A percentile compares a stretch with the other conserved stretches of the same genome.
Evolutionary conservation across 371 early-diverging fungal genomes (phyloP).

Genomic region (Amoeboaphelidium occidentale): DNA sequence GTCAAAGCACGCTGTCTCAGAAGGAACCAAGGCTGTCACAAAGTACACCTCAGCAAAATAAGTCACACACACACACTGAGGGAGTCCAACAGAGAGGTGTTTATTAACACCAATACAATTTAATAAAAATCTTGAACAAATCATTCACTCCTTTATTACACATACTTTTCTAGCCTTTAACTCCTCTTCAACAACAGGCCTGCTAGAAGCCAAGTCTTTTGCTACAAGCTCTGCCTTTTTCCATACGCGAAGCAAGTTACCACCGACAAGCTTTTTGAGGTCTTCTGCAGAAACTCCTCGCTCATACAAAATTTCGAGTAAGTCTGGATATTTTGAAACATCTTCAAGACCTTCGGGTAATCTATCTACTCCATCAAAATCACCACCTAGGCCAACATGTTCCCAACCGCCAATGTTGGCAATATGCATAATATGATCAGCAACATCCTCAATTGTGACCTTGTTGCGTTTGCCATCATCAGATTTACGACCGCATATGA

Average conservation of each 20-base stretch:
- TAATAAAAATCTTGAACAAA: no score
- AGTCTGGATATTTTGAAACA: slow-evolving; percentile 30
- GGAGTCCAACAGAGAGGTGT: no score
- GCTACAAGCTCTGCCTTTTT: slow-evolving; percentile 21
- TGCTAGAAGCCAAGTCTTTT: slow-evolving; percentile 8
- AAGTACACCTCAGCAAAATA: slow-evolving; percentile 62
- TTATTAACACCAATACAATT: no score
- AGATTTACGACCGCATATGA: no score
- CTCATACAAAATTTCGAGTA: slow-evolving; percentile 28
- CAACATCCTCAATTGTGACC: slow-evolving; percentile 24
- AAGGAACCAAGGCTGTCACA: slow-evolving; percentile 91
- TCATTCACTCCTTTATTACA: no score
- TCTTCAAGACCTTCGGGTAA: slow-evolving; percentile 31
- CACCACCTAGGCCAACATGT: slow-evolving; percentile 34
- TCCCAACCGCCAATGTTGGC: slow-evolving; percentile 21
- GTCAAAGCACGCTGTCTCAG: slow-evolving; percentile 90
- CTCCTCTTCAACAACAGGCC: no score
- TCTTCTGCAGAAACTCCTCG: slow-evolving; percentile 29
- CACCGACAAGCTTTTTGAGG: slow-evolving; percentile 24
- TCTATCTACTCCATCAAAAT: slow-evolving; percentile 30
- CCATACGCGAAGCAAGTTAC: slow-evolving; percentile 21
- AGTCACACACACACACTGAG: not conserved
- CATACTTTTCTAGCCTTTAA: no score
- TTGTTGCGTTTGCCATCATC: slow-evolving; percentile 16
- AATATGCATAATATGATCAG: slow-evolving; percentile 31